These are phyloP conservation scores for Dichotomocladium elegans DNA, from an alignment of 371 early-diverging fungal genomes.

Conservation along the genomic window DNA sequence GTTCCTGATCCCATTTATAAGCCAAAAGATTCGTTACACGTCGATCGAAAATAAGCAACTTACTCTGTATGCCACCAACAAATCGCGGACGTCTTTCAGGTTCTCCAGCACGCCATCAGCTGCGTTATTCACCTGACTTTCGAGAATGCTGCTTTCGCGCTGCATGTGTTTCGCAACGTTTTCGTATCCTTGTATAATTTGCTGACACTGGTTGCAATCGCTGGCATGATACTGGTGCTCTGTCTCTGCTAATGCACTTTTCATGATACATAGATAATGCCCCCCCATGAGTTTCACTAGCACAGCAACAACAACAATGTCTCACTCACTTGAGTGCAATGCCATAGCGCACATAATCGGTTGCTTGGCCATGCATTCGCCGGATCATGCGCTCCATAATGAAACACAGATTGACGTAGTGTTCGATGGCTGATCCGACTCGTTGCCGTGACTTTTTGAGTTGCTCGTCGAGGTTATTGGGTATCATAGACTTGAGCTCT, in stretches of 20 bases:
- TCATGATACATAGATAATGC: not conserved
- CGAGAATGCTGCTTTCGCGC: constrained; percentile 45
- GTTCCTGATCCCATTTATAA: too few relatives aligned
- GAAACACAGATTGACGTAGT: constrained; percentile 59
- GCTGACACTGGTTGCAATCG: constrained; percentile 59
- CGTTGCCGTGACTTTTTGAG: constrained; percentile 48
- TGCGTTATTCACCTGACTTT: constrained; percentile 46
- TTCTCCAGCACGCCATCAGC: constrained; percentile 60
- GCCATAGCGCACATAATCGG: constrained; percentile 54
- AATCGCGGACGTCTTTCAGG: constrained; percentile 66
- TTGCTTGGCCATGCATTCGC: constrained; percentile 60
- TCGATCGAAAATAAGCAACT: too few relatives aligned
- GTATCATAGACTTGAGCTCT: constrained; percentile 34
- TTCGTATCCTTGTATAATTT: constrained; percentile 55
- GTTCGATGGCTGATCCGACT: constrained; percentile 50
- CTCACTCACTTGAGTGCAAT: constrained; percentile 48
- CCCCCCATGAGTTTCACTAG: too few relatives aligned
- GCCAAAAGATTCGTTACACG: too few relatives aligned
- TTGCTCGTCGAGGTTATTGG: constrained; percentile 50
- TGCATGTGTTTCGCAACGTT: constrained; percentile 61
- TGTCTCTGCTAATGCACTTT: constrained; percentile 46
- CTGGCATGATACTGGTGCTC: constrained; percentile 60
- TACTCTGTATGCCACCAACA: constrained; percentile 63
- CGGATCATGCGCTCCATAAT: constrained; percentile 67
- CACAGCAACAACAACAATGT: too few relatives aligned